Percentiles rank a stretch among this genome's conserved stretches.
phyloP scores from a whole-genome alignment of 495 filamentous ascomycete species.

The Penicillium coprophilum region DNA sequence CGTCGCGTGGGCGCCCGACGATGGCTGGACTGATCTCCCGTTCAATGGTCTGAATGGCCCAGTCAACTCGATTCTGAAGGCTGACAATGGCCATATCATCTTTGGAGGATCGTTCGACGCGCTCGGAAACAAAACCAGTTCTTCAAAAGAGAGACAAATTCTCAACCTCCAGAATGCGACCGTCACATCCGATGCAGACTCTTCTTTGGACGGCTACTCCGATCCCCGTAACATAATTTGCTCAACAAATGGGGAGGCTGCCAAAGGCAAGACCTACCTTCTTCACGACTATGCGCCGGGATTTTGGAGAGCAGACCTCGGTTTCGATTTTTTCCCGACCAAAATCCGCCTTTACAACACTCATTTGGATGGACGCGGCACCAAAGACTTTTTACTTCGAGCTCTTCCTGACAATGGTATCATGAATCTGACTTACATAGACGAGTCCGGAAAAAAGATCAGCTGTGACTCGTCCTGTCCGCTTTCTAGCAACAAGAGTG shows the following conservation, averaged over 20 bases:
- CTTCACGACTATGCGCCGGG: slow-evolving; percentile 76
- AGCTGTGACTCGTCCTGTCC: slow-evolving; percentile 79
- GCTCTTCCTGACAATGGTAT: slow-evolving; percentile 84
- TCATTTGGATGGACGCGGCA: slow-evolving; percentile 79
- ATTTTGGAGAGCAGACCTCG: slow-evolving; percentile 80
- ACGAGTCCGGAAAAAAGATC: slow-evolving; percentile 61
- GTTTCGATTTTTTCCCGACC: slow-evolving; percentile 77
- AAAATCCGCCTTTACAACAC: slow-evolving; percentile 91
- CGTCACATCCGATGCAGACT: slow-evolving; percentile 64
- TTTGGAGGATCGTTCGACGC: slow-evolving; percentile 93
- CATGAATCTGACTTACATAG: slow-evolving; percentile 92
- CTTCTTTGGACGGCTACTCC: slow-evolving; percentile 61
- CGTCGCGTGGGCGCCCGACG: slow-evolving; percentile 69
- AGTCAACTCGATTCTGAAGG: slow-evolving; percentile 80
- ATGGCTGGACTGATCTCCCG: slow-evolving; percentile 77
- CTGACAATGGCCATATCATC: slow-evolving; percentile 75
- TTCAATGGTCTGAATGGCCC: slow-evolving; percentile 96
- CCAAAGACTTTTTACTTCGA: slow-evolving; percentile 79
- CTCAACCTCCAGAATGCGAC: slow-evolving; percentile 79
- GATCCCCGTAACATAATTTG: slow-evolving; percentile 86
- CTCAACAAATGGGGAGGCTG: slow-evolving; percentile 62
- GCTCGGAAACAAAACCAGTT: slow-evolving; percentile 70
- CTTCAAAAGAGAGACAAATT: slow-evolving; percentile 60
- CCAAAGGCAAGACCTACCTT: slow-evolving; percentile 77
- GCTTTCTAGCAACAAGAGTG: slow-evolving; percentile 62